A percentile compares a stretch with the other conserved stretches of the same genome.
Conservation (phyloP, 371 early-diverging fungal genomes). For the Lichtheimia ramosa region DNA sequence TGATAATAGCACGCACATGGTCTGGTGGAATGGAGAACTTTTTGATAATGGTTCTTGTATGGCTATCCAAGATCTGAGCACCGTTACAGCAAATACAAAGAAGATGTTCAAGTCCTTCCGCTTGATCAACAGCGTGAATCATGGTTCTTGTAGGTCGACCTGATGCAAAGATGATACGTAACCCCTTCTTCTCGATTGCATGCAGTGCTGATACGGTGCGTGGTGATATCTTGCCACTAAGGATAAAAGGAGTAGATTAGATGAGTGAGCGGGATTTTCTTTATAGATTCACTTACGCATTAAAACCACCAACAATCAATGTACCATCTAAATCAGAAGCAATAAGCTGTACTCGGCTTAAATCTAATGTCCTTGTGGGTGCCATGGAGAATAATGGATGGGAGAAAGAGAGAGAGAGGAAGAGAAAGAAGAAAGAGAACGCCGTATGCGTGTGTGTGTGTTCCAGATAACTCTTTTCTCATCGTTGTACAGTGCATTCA, state of each 20-base stretch:
- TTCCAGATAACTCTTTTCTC: no score
- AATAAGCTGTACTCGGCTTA: conserved; percentile 21
- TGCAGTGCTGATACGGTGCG: conserved; percentile 31
- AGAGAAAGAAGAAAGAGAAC: neutral
- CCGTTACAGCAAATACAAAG: conserved; percentile 40
- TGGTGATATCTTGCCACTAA: conserved; percentile 22
- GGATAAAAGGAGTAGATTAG: neutral
- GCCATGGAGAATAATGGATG: conserved; percentile 3
- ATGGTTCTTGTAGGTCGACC: conserved; percentile 40
- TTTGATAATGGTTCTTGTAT: conserved; percentile 24
- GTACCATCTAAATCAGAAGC: conserved; percentile 48
- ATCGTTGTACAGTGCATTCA: no score
- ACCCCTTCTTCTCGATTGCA: conserved; percentile 28
- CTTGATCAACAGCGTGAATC: conserved; percentile 30
- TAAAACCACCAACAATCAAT: conserved; percentile 24
- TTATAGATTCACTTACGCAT: conserved; percentile 19
- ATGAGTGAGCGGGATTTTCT: neutral
- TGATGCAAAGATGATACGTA: conserved; percentile 37
- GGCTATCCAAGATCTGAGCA: conserved; percentile 34
- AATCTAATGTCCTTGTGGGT: conserved; percentile 5
- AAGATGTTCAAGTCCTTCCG: conserved; percentile 19
- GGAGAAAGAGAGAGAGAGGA: conserved; percentile 1
- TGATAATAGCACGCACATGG: conserved; percentile 20
- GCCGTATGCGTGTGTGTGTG: no score
- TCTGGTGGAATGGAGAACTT: conserved; percentile 31